Conservation (phyloP, 169 alveolate species). For the Cryptosporidium sp. region DNA sequence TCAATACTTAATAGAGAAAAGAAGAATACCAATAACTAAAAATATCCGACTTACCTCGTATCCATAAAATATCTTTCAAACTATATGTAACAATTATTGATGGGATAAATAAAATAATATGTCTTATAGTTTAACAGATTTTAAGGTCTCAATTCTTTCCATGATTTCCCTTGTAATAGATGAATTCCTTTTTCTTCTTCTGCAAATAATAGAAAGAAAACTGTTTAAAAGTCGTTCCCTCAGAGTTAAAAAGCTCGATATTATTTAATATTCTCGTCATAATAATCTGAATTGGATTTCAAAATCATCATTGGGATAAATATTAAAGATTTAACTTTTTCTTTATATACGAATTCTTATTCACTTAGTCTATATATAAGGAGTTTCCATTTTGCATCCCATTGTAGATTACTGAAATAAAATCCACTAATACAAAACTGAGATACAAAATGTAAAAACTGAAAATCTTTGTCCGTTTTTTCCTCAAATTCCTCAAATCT, state of each 20-base stretch:
- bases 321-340: background rate
- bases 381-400: background rate
- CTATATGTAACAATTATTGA: background rate
- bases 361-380: background rate
- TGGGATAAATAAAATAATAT: background rate
- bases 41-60: background rate
- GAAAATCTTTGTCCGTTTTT: no score
- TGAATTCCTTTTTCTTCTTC: no score
- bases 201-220: background rate
- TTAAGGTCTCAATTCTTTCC: background rate
- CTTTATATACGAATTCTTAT: background rate
- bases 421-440: background rate
- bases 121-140: background rate
- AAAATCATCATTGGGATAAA: slow-evolving; percentile 62
- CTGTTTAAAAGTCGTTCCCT: slow-evolving; percentile 11
- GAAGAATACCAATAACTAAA: background rate
- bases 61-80: background rate
- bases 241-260: slow-evolving; percentile 77
- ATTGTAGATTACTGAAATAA: no score
- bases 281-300: slow-evolving; percentile 45
- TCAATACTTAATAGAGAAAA: background rate
- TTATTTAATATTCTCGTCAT: slow-evolving; percentile 35
- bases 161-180: background rate
- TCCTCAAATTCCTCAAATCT: background rate
- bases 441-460: no score